Evolutionary conservation across 1,284 basidiomycete genomes (phyloP), one percentile per base, ranked within the genome.

Genomic region (Nidula niveotomentosa): DNA sequence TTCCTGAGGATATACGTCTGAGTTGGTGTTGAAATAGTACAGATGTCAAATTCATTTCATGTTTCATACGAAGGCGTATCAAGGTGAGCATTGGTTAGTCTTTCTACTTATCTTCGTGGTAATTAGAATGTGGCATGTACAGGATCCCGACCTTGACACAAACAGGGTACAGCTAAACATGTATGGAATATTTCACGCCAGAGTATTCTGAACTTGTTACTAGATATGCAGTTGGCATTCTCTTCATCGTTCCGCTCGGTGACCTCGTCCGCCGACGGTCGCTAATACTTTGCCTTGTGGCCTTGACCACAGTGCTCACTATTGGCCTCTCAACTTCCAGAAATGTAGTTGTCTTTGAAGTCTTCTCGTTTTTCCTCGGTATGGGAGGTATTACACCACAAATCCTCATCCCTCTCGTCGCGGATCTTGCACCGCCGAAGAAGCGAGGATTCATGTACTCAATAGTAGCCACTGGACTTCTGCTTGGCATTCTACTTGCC

Each of bases 401-500:
- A 51, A 51, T 51, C 2, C 49, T 51, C 8, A 41, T 52, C 34
- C 51, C 39, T 10, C 39, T 47, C 18, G 33, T 39, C 35, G 44
- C 51, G 8, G 39, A 52, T 10, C 44, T 87, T 3, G 84, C 86
- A 0, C 76, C 80, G n/a, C 77, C 81, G 1, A 73, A 80, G 39
- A 75, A 74, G 33, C 74, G 85, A 36, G 82, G 81, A 0, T 72
- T 78, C 17, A 78, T 83, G 0, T 72, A 88, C 53, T 80, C 83
- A 1, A 79, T 87, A 49, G 83, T 86, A 1, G 65, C 85, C n/a
- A 76, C 78, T 0, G 86, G 86, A 0, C 70, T 87, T 17, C 74
- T 87, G 34, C 71, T 84, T 15, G 86, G 86, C n/a, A 65, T 87
- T 35, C 75, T 88, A n/a, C 63, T 80, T 17, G 86, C 83, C 0